A percentile compares a stretch with the other conserved stretches of the same genome.
phyloP scores from a whole-genome alignment of 2,329 filamentous ascomycete genomes.

The Diplodia mutila region DNA sequence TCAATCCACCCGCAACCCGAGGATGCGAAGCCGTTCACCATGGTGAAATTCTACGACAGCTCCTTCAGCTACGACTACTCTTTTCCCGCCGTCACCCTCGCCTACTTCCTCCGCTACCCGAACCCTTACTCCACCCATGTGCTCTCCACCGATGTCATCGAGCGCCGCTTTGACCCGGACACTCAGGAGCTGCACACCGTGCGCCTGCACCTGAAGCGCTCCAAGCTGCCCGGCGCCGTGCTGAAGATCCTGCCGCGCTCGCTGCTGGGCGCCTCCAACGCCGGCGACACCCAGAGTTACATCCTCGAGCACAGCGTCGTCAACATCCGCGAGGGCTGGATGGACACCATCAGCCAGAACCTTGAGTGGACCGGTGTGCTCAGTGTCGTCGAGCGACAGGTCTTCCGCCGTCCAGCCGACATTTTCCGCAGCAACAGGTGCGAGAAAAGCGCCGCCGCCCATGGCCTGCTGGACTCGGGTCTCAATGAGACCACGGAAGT shows the following conservation, averaged over 20 bases:
- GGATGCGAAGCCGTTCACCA: constrained; percentile 33
- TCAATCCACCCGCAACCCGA: constrained; percentile 8
- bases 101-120: constrained; percentile 87
- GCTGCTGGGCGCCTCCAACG: constrained; percentile 62
- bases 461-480: constrained; percentile 31
- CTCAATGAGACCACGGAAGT: constrained; percentile 62
- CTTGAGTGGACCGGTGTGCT: constrained; percentile 81
- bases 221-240: constrained; percentile 73
- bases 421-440: constrained; percentile 28
- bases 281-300: constrained; percentile 72
- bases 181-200: constrained; percentile 77
- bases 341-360: constrained; percentile 80
- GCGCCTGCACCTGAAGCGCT: constrained; percentile 80
- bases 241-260: constrained; percentile 75
- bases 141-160: constrained; percentile 80
- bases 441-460: constrained; percentile 36
- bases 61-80: constrained; percentile 78
- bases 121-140: constrained; percentile 85
- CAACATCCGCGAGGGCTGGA: constrained; percentile 79
- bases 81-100: constrained; percentile 82
- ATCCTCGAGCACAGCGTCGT: constrained; percentile 80
- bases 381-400: constrained; percentile 75
- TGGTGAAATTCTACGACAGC: constrained; percentile 58
- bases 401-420: constrained; percentile 60
- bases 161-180: constrained; percentile 70